A percentile compares a stretch with the other conserved stretches of the same genome.
Evolutionary conservation across 2,329 filamentous ascomycete species (phyloP).

Genomic region (Blastomyces emzantsi): DNA sequence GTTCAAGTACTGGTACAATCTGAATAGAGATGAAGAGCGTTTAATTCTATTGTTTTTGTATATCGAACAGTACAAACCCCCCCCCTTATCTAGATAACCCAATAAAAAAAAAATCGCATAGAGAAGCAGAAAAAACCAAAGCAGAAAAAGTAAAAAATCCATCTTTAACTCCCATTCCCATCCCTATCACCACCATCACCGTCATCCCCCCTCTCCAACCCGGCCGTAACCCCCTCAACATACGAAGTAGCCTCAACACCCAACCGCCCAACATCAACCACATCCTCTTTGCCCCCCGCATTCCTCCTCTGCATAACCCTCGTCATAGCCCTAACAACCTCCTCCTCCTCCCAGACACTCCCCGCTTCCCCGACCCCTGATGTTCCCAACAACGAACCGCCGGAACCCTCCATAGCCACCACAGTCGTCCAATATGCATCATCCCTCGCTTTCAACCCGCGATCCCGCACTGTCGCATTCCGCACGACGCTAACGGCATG

Average conservation of each 20-base stretch:
- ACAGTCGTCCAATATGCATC: slow-evolving; percentile 62
- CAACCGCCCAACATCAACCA: slow-evolving; percentile 34
- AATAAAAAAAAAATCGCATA: neutral
- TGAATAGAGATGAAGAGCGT: too few species aligned
- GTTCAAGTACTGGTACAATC: too few species aligned
- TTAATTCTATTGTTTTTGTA: too few species aligned
- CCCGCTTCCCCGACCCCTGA: slow-evolving; percentile 46
- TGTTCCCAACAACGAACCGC: neutral
- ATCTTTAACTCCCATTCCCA: neutral
- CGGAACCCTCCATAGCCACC: slow-evolving; percentile 50
- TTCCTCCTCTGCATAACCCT: slow-evolving; percentile 54
- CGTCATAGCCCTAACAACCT: slow-evolving; percentile 55
- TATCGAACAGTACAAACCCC: too few species aligned
- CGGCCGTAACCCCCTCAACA: slow-evolving; percentile 36
- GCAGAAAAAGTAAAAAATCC: neutral
- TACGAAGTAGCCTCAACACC: slow-evolving; percentile 37
- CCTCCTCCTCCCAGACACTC: slow-evolving; percentile 61
- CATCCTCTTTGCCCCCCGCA: slow-evolving; percentile 40
- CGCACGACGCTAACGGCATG: slow-evolving; percentile 64
- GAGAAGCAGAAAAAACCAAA: neutral
- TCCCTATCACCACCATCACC: neutral
- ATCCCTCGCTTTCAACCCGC: slow-evolving; percentile 55
- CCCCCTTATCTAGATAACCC: too few species aligned
- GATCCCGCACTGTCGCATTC: slow-evolving; percentile 70
- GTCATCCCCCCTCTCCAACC: slow-evolving; percentile 20